A percentile compares a stretch with the other conserved stretches of the same genome.
These are phyloP conservation scores for Aspergillus arachidicola DNA, from an alignment of 2,329 filamentous ascomycete genomes.

Conservation along the genomic window DNA sequence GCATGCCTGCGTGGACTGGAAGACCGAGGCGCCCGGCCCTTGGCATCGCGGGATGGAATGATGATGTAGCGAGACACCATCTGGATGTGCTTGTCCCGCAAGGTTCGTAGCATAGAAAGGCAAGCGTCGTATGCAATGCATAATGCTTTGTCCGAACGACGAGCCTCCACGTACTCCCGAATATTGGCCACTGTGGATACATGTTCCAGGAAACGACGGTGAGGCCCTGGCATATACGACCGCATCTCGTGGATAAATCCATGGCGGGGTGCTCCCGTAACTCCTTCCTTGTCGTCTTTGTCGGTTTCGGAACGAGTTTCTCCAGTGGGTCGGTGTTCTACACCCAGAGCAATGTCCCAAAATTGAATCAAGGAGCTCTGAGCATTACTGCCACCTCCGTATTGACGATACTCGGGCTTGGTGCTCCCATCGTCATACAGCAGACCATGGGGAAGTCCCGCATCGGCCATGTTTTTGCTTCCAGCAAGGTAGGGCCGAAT, in stretches of 20 bases:
- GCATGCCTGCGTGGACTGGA: slow-evolving; percentile 51
- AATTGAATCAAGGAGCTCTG: slow-evolving; percentile 97
- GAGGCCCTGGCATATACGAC: slow-evolving; percentile 91
- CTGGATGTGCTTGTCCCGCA: slow-evolving; percentile 93
- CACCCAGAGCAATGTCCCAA: slow-evolving; percentile 87
- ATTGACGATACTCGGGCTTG: slow-evolving; percentile 72
- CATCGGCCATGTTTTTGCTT: slow-evolving; percentile 96
- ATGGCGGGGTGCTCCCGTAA: slow-evolving; percentile 61
- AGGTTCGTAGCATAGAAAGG: slow-evolving; percentile 72
- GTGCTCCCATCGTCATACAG: slow-evolving; percentile 81
- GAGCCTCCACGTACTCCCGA: slow-evolving; percentile 73
- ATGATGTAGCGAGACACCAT: slow-evolving; percentile 97
- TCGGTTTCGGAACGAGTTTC: slow-evolving; percentile 53
- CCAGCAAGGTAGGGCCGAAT: slow-evolving; percentile 96
- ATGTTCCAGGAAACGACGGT: slow-evolving; percentile 84
- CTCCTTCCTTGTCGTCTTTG: slow-evolving; percentile 44
- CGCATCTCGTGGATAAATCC: slow-evolving; percentile 98
- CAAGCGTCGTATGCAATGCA: slow-evolving; percentile 88
- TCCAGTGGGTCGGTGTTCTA: slow-evolving; percentile 89
- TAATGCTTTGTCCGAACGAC: slow-evolving; percentile 64
- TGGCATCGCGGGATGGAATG: slow-evolving; percentile 76
- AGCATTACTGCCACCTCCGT: slow-evolving; percentile 91
- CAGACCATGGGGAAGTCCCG: slow-evolving; percentile 83
- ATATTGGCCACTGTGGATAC: slow-evolving; percentile 82
- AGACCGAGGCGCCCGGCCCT: slow-evolving; percentile 62